A percentile compares a stretch with the other conserved stretches of the same genome.
phyloP scores from a whole-genome alignment of 257 asterid species.

The Rehmannia glutinosa region DNA sequence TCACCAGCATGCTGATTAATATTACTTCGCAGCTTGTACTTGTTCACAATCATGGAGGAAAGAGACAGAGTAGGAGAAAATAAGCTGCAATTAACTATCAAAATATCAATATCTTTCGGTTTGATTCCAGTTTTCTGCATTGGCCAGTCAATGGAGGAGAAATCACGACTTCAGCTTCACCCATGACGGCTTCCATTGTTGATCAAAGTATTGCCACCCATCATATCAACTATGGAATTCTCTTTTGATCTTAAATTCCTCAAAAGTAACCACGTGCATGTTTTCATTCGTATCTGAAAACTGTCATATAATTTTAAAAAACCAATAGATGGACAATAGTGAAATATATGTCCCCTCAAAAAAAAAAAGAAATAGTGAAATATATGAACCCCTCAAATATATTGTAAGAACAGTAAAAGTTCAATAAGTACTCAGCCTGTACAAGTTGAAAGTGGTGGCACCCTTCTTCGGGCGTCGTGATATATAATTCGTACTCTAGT shows the following conservation, averaged over 20 bases:
- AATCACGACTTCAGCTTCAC: slow-evolving; percentile 44
- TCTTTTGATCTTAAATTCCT: slow-evolving; percentile 7
- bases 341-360: no score
- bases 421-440: slow-evolving; percentile 43
- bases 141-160: slow-evolving; percentile 35
- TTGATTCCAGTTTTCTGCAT: slow-evolving; percentile 29
- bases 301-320: background rate
- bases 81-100: slow-evolving; percentile 49
- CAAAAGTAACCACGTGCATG: background rate
- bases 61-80: slow-evolving; percentile 59
- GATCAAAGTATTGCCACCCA: slow-evolving; percentile 18
- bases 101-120: slow-evolving; percentile 45
- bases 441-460: slow-evolving; percentile 35
- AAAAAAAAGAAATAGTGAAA: no score
- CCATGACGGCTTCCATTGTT: slow-evolving; percentile 40
- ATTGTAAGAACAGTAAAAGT: slow-evolving; percentile 3
- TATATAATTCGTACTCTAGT: slow-evolving; percentile 63
- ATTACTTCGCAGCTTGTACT: slow-evolving; percentile 46
- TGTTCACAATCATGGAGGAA: slow-evolving; percentile 54
- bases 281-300: slow-evolving; percentile 1
- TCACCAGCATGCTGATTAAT: no score
- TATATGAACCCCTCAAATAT: background rate
- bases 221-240: background rate
- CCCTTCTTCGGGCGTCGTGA: slow-evolving; percentile 42
- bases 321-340: background rate